Evolutionary conservation across 805 yeast species (phyloP), one percentile per base, ranked within the genome.

Genomic region (Candida mattraensis): DNA sequence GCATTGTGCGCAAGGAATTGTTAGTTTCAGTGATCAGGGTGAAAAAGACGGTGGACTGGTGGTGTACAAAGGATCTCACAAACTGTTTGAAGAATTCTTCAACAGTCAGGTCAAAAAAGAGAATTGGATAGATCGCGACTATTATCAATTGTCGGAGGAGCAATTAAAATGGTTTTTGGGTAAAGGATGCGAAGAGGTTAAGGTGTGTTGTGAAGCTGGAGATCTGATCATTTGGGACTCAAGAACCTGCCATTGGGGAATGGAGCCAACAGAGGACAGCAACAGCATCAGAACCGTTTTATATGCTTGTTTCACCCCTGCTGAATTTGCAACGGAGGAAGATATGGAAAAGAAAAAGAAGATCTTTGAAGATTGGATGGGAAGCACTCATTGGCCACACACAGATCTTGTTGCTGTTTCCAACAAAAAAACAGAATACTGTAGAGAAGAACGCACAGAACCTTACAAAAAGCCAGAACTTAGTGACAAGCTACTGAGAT

Each of bases 181-280:
- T 5, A 41, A 41, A 19, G 61, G 60, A 12, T 49, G 56, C 28
- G 55, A 60, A 28, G 47, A 49, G 27, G 24, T 51, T 17, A 60
- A 56, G 44, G 40, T 60, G 5, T 37, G 47, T 9, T 56, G 51
- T 22, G 58, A 58, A 34, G 58, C 62, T 5, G 66, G 66, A 21
- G 64, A 61, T 39, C 44, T 60, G 28, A 52, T 61, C 20, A 20
- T 61, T 3, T 61, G 64, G 66, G 66, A 59, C 37, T 60, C 64
- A 6, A 48, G 63, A 44, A 45, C 50, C 2, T 38, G 47, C 18
- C 66, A 60, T 37, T 58, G 54, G 48, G 64, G 64, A 17, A 48
- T 35, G 23, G 49, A 45, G 11, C 64, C 62, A 23, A 46, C 44
- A n/a, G 47, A 44, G 4, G 47, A 40, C 7, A 37, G 54, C 17